Percentiles rank a stretch among this genome's conserved stretches.
Conservation (phyloP, 169 alveolate species). For the Eimeria tenella region DNA sequence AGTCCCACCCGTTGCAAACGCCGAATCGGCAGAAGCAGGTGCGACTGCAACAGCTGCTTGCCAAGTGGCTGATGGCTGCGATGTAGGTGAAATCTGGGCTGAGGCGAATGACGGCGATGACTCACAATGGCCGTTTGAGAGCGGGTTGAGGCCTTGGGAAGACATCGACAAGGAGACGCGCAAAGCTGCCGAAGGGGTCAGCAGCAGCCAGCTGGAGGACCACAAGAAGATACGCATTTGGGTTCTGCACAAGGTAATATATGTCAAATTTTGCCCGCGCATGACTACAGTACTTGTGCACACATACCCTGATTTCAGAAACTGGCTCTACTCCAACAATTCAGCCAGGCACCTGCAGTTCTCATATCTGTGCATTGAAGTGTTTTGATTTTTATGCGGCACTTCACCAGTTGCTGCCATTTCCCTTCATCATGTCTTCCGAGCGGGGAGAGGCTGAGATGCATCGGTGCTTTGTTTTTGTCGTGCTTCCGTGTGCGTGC, state of each 20-base stretch:
- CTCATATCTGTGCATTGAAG: no score
- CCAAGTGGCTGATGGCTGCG: neutral
- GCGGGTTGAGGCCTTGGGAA: constrained; percentile 66
- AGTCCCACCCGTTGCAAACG: neutral
- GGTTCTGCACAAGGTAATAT: constrained; percentile 53
- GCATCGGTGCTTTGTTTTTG: no score
- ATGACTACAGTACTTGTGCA: no score
- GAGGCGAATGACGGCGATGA: neutral
- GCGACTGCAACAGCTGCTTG: neutral
- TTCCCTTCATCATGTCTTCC: no score
- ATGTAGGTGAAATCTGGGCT: neutral
- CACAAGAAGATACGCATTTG: constrained; percentile 65
- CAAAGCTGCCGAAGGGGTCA: constrained; percentile 35
- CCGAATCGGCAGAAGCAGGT: neutral
- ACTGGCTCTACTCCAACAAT: no score
- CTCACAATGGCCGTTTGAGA: constrained; percentile 40
- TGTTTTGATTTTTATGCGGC: no score
- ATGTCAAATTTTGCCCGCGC: no score
- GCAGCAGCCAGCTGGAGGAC: constrained; percentile 70
- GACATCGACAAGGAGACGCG: constrained; percentile 22
- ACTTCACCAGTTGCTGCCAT: no score
- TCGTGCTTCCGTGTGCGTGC: neutral
- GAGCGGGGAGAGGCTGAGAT: no score
- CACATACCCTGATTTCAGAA: no score
- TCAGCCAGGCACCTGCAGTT: no score